phyloP scores from a whole-genome alignment of 1,284 basidiomycete genomes.

The Meira nashicola region DNA sequence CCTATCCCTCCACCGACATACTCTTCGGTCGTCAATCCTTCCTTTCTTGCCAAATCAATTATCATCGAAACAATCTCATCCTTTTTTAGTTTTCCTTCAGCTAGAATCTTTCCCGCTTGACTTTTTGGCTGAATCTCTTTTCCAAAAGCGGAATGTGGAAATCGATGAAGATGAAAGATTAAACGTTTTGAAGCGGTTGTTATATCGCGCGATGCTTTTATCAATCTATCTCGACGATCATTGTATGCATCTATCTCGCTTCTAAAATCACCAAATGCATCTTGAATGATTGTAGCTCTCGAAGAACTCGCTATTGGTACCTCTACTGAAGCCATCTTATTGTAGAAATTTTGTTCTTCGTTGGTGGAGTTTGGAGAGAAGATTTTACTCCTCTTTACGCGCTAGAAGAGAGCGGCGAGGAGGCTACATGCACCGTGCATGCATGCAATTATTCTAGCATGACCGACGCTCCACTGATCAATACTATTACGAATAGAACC shows the following conservation, averaged over 20 bases:
- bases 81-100: neutral
- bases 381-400: too few species aligned
- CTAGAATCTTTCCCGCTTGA: neutral
- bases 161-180: conserved; percentile 87
- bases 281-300: conserved; percentile 34
- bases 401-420: too few species aligned
- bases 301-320: conserved; percentile 63
- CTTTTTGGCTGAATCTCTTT: neutral
- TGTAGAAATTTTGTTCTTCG: too few species aligned
- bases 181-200: conserved; percentile 89
- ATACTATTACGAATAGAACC: too few species aligned
- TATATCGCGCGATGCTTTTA: conserved; percentile 74
- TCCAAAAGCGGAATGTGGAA: conserved; percentile 12
- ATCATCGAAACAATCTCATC: neutral
- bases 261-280: conserved; percentile 29
- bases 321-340: conserved; percentile 55
- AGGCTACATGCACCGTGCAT: too few species aligned
- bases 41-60: neutral
- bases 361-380: too few species aligned
- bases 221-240: conserved; percentile 64
- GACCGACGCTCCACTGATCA: too few species aligned
- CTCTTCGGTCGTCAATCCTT: neutral
- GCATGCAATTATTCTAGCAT: too few species aligned
- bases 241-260: conserved; percentile 49
- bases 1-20: neutral